Evolutionary conservation across 805 yeast genomes (phyloP).

Genomic region (Suhomyces emberorum): DNA sequence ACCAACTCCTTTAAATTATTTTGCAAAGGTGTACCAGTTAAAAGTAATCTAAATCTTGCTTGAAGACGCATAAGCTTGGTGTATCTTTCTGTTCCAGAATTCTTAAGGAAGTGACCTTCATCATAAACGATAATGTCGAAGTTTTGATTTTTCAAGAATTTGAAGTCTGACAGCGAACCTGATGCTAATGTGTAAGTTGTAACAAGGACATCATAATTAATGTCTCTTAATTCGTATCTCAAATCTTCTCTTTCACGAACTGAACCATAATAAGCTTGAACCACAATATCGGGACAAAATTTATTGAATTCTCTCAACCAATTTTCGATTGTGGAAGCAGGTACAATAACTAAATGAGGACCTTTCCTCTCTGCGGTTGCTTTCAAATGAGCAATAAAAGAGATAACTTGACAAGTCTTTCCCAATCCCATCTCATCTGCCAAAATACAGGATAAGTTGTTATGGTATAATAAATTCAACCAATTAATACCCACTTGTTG

Average conservation of each 20-base stretch:
- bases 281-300: conserved; percentile 77
- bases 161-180: conserved; percentile 77
- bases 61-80: conserved; percentile 77
- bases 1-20: conserved; percentile 88
- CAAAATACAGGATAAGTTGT: conserved; percentile 81
- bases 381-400: conserved; percentile 83
- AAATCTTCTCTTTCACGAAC: conserved; percentile 81
- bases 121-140: conserved; percentile 92
- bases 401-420: conserved; percentile 92
- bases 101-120: conserved; percentile 96
- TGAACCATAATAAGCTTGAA: conserved; percentile 93
- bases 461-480: conserved; percentile 75
- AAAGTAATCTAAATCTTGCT: conserved; percentile 78
- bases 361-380: conserved; percentile 54
- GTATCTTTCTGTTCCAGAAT: conserved; percentile 84
- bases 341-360: conserved; percentile 93
- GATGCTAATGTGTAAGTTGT: conserved; percentile 93
- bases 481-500: conserved; percentile 98
- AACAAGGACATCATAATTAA: conserved; percentile 79
- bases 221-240: conserved; percentile 60
- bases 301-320: conserved; percentile 94
- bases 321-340: conserved; percentile 93
- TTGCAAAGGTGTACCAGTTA: conserved; percentile 97
- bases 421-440: conserved; percentile 99
- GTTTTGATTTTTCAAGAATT: conserved; percentile 66